Percentiles rank a stretch among this genome's conserved stretches.
Evolutionary conservation across 805 yeast species (phyloP).

Genomic region (Zygoascus tannicola): DNA sequence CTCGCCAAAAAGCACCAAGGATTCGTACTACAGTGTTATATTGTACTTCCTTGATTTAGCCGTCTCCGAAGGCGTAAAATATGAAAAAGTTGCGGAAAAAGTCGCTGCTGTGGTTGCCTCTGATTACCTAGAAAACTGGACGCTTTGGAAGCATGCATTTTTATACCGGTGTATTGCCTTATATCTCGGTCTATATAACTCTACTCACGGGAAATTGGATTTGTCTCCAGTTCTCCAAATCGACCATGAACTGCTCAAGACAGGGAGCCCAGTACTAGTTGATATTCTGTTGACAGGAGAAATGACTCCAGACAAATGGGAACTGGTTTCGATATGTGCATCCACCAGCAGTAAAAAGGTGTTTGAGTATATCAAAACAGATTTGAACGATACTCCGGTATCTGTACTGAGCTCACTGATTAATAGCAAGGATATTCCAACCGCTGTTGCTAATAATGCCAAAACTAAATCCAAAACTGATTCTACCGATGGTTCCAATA

Average conservation of each 20-base stretch:
- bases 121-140: neutral
- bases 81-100: slow-evolving; percentile 4
- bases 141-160: slow-evolving; percentile 1
- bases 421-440: slow-evolving; percentile 3
- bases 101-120: slow-evolving; percentile 1
- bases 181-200: neutral
- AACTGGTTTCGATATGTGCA: neutral
- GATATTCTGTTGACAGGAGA: neutral
- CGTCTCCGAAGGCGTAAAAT: slow-evolving; percentile 16
- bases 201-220: neutral
- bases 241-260: neutral
- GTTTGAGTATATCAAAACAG: neutral
- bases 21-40: slow-evolving; percentile 22
- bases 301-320: neutral
- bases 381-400: neutral
- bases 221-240: neutral
- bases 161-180: neutral
- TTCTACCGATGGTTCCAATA: neutral
- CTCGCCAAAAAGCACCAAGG: slow-evolving; percentile 14
- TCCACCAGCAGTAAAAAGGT: neutral
- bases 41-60: slow-evolving; percentile 23
- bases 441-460: neutral
- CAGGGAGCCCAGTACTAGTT: neutral
- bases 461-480: slow-evolving; percentile 2
- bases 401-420: slow-evolving; percentile 2